These are phyloP conservation scores for Xerocomellus chrysenteron DNA, from an alignment of 768 basidiomycete species.

Conservation along the genomic window DNA sequence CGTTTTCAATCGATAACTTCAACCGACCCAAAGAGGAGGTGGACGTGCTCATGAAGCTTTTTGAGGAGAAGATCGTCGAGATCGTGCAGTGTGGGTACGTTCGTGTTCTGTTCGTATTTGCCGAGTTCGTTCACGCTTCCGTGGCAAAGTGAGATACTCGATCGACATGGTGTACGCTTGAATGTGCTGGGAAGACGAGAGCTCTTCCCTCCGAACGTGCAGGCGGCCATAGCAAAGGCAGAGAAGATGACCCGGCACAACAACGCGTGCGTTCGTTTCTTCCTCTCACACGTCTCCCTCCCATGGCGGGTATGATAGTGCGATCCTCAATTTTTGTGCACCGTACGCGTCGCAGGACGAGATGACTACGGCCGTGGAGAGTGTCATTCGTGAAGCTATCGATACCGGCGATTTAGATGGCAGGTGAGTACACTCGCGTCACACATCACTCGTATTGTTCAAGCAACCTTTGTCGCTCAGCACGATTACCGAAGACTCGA, in stretches of 20 bases:
- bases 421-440: slow-evolving; percentile 10
- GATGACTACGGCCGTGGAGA: slow-evolving; percentile 71
- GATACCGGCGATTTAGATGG: slow-evolving; percentile 31
- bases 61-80: slow-evolving; percentile 74
- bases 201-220: slow-evolving; percentile 79
- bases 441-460: not conserved
- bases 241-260: slow-evolving; percentile 78
- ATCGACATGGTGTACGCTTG: slow-evolving; percentile 79
- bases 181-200: slow-evolving; percentile 75
- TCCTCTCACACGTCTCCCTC: not conserved
- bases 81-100: slow-evolving; percentile 79
- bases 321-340: slow-evolving; percentile 89
- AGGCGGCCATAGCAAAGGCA: slow-evolving; percentile 63
- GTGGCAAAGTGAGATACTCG: slow-evolving; percentile 68
- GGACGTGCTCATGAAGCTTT: slow-evolving; percentile 81
- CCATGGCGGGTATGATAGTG: slow-evolving; percentile 43
- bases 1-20: slow-evolving; percentile 99
- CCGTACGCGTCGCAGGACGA: slow-evolving; percentile 92
- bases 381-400: slow-evolving; percentile 34
- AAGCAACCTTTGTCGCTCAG: slow-evolving; percentile 21
- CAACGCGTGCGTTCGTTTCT: slow-evolving; percentile 47
- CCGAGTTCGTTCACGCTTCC: not conserved
- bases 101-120: not conserved
- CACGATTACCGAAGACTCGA: slow-evolving; percentile 62
- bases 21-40: slow-evolving; percentile 85